Percentiles rank a stretch among this genome's conserved stretches.
Conservation (phyloP, 2,329 filamentous ascomycete species). For the Dactylonectria macrodidyma region DNA sequence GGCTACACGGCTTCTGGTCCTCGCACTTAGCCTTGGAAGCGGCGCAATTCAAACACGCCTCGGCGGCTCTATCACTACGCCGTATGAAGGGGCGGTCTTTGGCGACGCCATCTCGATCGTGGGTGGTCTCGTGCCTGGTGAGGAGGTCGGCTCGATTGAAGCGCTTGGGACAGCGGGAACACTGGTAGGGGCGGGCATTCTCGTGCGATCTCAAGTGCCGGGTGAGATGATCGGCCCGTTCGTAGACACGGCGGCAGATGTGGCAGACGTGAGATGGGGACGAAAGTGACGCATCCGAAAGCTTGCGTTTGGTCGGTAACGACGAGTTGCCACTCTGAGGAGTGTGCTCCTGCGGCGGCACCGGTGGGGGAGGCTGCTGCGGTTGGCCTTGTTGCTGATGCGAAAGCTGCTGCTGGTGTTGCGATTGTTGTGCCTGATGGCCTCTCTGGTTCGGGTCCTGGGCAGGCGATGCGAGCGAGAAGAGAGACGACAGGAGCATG, state of each 20-base stretch:
- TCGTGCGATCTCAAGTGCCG: slow-evolving; percentile 47
- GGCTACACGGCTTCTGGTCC: slow-evolving; percentile 46
- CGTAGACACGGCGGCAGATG: slow-evolving; percentile 47
- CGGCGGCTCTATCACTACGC: slow-evolving; percentile 45
- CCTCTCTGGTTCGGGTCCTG: slow-evolving; percentile 32
- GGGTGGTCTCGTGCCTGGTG: slow-evolving; percentile 47
- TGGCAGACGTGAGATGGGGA: slow-evolving; percentile 47
- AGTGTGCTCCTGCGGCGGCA: slow-evolving; percentile 27
- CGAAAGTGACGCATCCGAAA: slow-evolving; percentile 44
- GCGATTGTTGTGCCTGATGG: slow-evolving; percentile 13
- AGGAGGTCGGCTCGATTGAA: slow-evolving; percentile 47
- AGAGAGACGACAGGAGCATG: slow-evolving; percentile 46
- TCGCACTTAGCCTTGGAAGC: slow-evolving; percentile 48
- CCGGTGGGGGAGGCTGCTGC: slow-evolving; percentile 32
- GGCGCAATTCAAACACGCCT: slow-evolving; percentile 47
- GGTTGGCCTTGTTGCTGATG: slow-evolving; percentile 38
- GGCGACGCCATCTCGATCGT: slow-evolving; percentile 46
- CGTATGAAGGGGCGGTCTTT: slow-evolving; percentile 47
- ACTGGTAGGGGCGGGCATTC: slow-evolving; percentile 47
- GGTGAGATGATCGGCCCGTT: slow-evolving; percentile 46
- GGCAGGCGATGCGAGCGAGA: slow-evolving; percentile 43
- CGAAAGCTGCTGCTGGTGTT: slow-evolving; percentile 27
- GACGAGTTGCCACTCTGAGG: slow-evolving; percentile 33
- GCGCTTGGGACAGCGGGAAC: slow-evolving; percentile 47
- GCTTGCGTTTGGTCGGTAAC: slow-evolving; percentile 43